phyloP scores from a whole-genome alignment of 352 stramenopile genomes.

The Globisporangium splendens region DNA sequence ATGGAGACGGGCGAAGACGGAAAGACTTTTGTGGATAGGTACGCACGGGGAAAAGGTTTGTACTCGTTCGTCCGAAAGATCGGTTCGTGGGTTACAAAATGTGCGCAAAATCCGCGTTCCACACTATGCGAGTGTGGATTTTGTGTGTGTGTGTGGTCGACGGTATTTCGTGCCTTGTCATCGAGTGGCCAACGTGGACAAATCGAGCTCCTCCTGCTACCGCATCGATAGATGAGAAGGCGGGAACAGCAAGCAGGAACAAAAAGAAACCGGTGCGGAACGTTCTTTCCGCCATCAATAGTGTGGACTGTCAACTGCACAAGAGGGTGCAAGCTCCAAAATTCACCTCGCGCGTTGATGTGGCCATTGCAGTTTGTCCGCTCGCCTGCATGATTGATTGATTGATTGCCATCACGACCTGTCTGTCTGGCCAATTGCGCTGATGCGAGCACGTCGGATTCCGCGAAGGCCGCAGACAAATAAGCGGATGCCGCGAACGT shows the following conservation, averaged over 20 bases:
- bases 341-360: background rate
- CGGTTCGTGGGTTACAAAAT: background rate
- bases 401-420: too few species aligned
- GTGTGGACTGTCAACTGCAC: too few species aligned
- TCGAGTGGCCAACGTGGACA: too few species aligned
- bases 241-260: background rate
- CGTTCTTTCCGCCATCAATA: background rate
- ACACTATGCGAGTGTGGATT: background rate
- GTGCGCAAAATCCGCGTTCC: slow-evolving; percentile 6
- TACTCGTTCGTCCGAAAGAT: slow-evolving; percentile 7
- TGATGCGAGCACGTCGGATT: too few species aligned
- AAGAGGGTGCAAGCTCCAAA: background rate
- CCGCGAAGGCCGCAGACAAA: too few species aligned
- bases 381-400: too few species aligned
- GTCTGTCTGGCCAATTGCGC: too few species aligned
- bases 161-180: too few species aligned
- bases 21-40: slow-evolving; percentile 14
- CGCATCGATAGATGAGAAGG: background rate
- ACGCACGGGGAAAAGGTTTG: slow-evolving; percentile 4
- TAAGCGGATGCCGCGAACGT: too few species aligned
- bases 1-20: background rate
- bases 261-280: background rate
- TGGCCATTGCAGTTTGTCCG: background rate
- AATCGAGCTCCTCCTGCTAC: too few species aligned
- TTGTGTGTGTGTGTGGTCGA: background rate